Conservation (phyloP, 192 early-diverging fungal species). For the Gonapodya sp. region DNA sequence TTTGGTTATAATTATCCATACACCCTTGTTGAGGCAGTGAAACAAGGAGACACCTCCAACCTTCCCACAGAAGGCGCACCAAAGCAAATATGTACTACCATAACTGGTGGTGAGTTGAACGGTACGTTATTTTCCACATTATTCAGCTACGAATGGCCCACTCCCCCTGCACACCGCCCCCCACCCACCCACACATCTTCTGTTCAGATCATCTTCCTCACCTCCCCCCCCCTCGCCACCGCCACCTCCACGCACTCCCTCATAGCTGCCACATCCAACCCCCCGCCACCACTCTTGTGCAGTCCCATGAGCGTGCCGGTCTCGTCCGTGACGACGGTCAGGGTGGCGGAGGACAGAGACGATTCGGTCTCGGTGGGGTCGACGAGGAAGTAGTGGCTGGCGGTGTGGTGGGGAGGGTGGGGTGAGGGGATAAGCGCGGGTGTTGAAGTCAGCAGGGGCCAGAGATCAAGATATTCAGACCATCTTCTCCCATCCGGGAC, state of each 20-base stretch:
- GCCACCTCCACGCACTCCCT: conserved; percentile 32
- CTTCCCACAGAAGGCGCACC: too few relatives aligned
- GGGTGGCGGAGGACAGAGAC: conserved; percentile 33
- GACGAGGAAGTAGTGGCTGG: conserved; percentile 24
- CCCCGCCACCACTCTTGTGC: conserved; percentile 47
- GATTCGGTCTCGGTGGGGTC: conserved; percentile 71
- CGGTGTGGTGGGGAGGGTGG: background rate
- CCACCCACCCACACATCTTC: too few relatives aligned
- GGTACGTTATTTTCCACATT: too few relatives aligned
- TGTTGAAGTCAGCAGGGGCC: background rate
- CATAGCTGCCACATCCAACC: conserved; percentile 29
- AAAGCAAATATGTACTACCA: too few relatives aligned
- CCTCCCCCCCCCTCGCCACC: conserved; percentile 30
- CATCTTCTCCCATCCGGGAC: conserved; percentile 45
- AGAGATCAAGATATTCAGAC: background rate
- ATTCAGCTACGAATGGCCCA: too few relatives aligned
- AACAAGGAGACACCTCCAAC: too few relatives aligned
- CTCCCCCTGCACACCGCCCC: too few relatives aligned
- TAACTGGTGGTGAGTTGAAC: too few relatives aligned
- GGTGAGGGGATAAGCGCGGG: background rate
- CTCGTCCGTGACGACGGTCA: conserved; percentile 53
- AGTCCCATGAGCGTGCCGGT: conserved; percentile 38
- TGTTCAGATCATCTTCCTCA: conserved; percentile 20
- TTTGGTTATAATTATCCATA: too few relatives aligned
- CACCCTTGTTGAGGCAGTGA: too few relatives aligned